Base-by-base conservation (phyloP, 768 basidiomycete genomes). In the Suillus sp. region DNA sequence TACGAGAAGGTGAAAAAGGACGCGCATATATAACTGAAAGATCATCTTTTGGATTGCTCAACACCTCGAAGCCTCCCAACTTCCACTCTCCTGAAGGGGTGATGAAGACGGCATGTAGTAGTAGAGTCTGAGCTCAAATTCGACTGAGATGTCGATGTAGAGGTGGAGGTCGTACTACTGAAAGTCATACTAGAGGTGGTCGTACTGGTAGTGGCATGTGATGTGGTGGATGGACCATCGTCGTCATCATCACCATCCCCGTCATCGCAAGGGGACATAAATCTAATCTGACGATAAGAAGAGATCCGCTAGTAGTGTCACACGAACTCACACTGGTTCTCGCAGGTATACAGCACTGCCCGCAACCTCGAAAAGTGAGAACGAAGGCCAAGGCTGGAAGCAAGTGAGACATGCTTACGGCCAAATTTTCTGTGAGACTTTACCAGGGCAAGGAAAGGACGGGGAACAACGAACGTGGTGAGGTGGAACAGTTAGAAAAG, bases 71-170 rank as follows among this genome's bases (percentile, higher is more conserved):
- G 1, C 96, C 96, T 22, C 93, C 96, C 9, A 99, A 79, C 71
- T 93, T 93, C 97, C 96, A 99, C 78, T 99, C 97, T 6, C 96
- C 93, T 0, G 94, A 92, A 0, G 90, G 89, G 1, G 96, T 94
- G 59, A 97, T 86, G 71, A 97, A 98, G 63, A 98, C 85, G 1
- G 92, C 87, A 62, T 84, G 58, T 34, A 16, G 27, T 43, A 20
- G 37, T 32, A 1, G 43, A 40, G 37, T 14, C 51, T n/a, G 61
- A 62, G 45, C 57, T 61, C 2, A 48, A n/a, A n/a, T n/a, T n/a
- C n/a, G n/a, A 54, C 27, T 32, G 40, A 60, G 13, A 22, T 20
- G 34, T 58, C 2, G 61, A 60, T 11, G 16, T 50, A 1, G 50
- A 48, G 13, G 22, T 25, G 6, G 47, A 27, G n/a, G 61, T 62